These are phyloP conservation scores for Talaromyces sp. DNA, from an alignment of 2,329 filamentous ascomycete genomes.

Conservation along the genomic window DNA sequence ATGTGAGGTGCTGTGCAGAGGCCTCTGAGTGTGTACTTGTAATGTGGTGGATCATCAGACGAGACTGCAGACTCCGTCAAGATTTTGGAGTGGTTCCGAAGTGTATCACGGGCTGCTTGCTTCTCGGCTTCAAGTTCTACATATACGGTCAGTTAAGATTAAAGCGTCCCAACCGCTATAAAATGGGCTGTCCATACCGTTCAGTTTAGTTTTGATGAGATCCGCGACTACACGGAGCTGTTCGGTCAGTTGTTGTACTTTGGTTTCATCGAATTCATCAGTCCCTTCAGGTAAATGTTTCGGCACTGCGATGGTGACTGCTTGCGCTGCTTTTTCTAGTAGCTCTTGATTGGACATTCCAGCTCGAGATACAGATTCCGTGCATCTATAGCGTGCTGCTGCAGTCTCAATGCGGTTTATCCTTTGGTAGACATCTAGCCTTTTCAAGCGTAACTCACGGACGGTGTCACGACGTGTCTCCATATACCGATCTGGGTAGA, in stretches of 20 bases:
- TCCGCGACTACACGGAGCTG: conserved; percentile 34
- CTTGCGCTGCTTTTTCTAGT: conserved; percentile 33
- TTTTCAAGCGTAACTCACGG: conserved; percentile 41
- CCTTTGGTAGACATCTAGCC: conserved; percentile 31
- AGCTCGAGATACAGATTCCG: conserved; percentile 18
- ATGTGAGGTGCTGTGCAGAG: conserved; percentile 55
- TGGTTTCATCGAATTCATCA: conserved; percentile 16
- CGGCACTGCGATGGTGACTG: conserved; percentile 24
- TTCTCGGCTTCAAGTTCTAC: conserved; percentile 42
- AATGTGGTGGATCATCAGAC: conserved; percentile 35
- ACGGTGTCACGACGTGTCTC: conserved; percentile 46
- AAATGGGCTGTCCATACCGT: conserved; percentile 25
- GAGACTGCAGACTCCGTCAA: conserved; percentile 44
- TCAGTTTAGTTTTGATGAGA: conserved; percentile 38
- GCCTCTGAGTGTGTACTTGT: conserved; percentile 54
- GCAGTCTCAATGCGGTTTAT: conserved; percentile 29
- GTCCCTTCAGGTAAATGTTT: conserved; percentile 19
- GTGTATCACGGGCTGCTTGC: conserved; percentile 35
- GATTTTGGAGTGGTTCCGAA: conserved; percentile 42
- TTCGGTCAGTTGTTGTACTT: conserved; percentile 26
- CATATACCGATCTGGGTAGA: conserved; percentile 59
- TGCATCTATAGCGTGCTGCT: conserved; percentile 27
- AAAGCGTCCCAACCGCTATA: not conserved
- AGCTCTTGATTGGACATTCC: conserved; percentile 26
- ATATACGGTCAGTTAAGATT: not conserved